phyloP scores from a whole-genome alignment of 768 basidiomycete species.

The Collybia sordida region DNA sequence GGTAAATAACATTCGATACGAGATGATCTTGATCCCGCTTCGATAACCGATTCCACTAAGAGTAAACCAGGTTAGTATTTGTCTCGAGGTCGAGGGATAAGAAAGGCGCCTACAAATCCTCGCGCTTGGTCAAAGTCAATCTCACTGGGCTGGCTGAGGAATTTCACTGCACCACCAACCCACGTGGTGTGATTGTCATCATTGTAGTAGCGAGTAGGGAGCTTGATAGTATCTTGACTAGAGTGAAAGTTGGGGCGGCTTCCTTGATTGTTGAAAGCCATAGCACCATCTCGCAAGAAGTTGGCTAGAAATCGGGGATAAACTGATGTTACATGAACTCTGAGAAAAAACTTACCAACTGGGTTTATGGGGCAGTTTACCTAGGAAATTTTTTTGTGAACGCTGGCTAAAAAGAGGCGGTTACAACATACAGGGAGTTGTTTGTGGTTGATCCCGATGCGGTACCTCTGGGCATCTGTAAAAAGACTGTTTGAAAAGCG shows the following conservation, averaged over 20 bases:
- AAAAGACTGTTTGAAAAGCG: not conserved
- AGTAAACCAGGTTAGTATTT: not conserved
- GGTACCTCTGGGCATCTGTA: conserved; percentile 37
- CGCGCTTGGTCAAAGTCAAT: conserved; percentile 39
- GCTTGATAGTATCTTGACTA: conserved; percentile 29
- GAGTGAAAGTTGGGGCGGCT: conserved; percentile 38
- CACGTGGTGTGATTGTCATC: conserved; percentile 40
- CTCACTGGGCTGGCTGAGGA: conserved; percentile 31
- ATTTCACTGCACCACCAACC: conserved; percentile 38
- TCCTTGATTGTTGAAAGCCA: conserved; percentile 36
- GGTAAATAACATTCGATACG: conserved; percentile 35
- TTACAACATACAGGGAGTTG: conserved; percentile 27
- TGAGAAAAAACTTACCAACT: conserved; percentile 24
- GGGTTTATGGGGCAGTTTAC: conserved; percentile 37
- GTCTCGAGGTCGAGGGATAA: not conserved
- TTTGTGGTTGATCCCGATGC: conserved; percentile 35
- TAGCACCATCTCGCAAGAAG: conserved; percentile 37
- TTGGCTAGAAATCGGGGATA: conserved; percentile 23
- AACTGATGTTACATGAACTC: not conserved
- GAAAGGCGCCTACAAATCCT: conserved; percentile 22
- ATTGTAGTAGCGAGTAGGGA: conserved; percentile 30
- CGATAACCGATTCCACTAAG: conserved; percentile 33
- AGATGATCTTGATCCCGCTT: conserved; percentile 32
- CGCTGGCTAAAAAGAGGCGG: not conserved
- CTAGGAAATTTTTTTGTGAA: not conserved